Conservation (phyloP, 495 filamentous ascomycete genomes). For the Penicillium salamii region DNA sequence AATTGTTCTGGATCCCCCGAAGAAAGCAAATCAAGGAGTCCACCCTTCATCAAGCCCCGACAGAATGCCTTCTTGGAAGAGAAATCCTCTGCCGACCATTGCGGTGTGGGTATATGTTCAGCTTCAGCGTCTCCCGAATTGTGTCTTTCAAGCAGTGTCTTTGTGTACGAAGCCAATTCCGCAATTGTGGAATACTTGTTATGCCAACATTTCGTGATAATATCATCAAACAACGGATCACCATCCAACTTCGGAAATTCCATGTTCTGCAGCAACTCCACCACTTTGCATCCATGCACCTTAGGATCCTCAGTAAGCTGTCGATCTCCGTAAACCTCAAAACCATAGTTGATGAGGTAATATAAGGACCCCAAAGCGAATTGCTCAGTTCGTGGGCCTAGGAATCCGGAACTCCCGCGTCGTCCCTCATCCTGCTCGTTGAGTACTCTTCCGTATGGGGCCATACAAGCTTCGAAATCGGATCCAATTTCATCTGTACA, state of each 20-base stretch:
- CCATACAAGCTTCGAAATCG: too few relatives aligned
- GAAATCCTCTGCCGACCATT: not conserved
- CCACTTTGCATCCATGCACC: constrained; percentile 33
- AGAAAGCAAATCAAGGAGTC: constrained; percentile 21
- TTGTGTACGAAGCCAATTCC: constrained; percentile 27
- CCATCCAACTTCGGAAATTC: constrained; percentile 33
- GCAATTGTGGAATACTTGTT: constrained; percentile 30
- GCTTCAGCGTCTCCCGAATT: too few relatives aligned
- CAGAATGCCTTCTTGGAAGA: constrained; percentile 9
- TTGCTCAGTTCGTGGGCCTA: too few relatives aligned
- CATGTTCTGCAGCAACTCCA: constrained; percentile 35
- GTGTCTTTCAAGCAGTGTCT: not conserved
- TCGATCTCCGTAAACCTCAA: constrained; percentile 37
- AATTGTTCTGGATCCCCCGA: constrained; percentile 14
- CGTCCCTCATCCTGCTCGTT: too few relatives aligned
- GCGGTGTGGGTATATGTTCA: too few relatives aligned
- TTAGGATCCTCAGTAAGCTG: constrained; percentile 31
- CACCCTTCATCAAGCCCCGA: constrained; percentile 16
- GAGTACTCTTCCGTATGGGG: too few relatives aligned
- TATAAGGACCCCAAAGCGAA: constrained; percentile 1
- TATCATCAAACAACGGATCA: constrained; percentile 31
- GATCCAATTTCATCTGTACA: too few relatives aligned
- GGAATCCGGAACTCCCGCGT: too few relatives aligned
- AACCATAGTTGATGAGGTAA: constrained; percentile 40
- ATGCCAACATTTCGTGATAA: constrained; percentile 40